Evolutionary conservation across 495 filamentous ascomycete genomes (phyloP).

Genomic region (Baudoinia panamericana): DNA sequence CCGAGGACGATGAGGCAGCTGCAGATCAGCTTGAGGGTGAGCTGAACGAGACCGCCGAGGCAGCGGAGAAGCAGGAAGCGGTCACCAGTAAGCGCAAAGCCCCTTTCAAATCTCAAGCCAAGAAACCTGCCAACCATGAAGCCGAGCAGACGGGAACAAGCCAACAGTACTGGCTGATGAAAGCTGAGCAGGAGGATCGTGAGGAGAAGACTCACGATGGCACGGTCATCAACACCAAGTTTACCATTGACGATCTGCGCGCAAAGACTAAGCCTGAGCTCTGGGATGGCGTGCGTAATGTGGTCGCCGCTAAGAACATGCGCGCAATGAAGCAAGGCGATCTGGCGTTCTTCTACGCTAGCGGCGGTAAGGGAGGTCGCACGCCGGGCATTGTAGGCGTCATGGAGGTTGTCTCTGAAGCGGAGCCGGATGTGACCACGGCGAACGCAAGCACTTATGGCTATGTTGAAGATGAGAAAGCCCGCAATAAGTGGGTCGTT

Average conservation of each 20-base stretch:
- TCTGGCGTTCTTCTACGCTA: slow-evolving; percentile 93
- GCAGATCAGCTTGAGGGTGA: slow-evolving; percentile 15
- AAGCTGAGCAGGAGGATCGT: slow-evolving; percentile 82
- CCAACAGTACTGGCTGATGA: slow-evolving; percentile 72
- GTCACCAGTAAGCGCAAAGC: neutral
- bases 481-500: slow-evolving; percentile 50
- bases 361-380: slow-evolving; percentile 55
- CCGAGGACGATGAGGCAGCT: slow-evolving; percentile 11
- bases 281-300: slow-evolving; percentile 69
- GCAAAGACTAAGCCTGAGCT: slow-evolving; percentile 55
- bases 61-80: neutral
- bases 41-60: slow-evolving; percentile 10
- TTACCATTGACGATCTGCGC: slow-evolving; percentile 85
- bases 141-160: neutral
- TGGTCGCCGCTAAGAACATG: slow-evolving; percentile 69
- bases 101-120: neutral
- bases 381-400: slow-evolving; percentile 80
- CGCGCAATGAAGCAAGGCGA: slow-evolving; percentile 84
- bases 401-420: slow-evolving; percentile 82
- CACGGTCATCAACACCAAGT: slow-evolving; percentile 36
- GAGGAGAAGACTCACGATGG: slow-evolving; percentile 77
- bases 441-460: slow-evolving; percentile 73
- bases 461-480: slow-evolving; percentile 59
- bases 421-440: slow-evolving; percentile 31
- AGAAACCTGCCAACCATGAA: neutral